These are phyloP conservation scores for Rosa chinensis DNA, from an alignment of 306 rosid species.

Conservation along the genomic window DNA sequence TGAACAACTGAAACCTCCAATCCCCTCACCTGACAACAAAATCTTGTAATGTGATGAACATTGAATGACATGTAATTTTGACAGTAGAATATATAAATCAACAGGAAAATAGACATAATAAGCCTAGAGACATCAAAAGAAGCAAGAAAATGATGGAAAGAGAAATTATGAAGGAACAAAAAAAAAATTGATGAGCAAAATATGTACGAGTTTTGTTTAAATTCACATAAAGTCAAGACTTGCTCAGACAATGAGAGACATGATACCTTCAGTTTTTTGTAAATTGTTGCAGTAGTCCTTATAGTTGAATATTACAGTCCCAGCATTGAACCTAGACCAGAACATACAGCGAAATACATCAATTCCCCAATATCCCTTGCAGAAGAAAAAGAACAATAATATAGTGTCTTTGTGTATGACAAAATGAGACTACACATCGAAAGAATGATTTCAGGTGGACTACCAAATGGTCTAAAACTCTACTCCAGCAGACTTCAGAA, in stretches of 20 bases:
- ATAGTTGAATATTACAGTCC: conserved; percentile 90
- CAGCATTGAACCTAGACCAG: conserved; percentile 60
- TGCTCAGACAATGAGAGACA: conserved; percentile 16
- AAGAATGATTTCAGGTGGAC: not conserved
- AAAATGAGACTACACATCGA: not conserved
- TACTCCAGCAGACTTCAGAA: not conserved
- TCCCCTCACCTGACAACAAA: not conserved
- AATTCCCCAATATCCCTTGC: conserved; percentile 11
- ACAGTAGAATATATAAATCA: not conserved
- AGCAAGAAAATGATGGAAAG: not conserved
- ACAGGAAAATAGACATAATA: not conserved
- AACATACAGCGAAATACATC: conserved; percentile 21
- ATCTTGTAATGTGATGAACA: not conserved
- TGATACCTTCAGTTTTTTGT: conserved; percentile 88
- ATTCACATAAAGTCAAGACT: not conserved
- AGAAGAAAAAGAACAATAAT: not conserved
- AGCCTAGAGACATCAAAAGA: not conserved
- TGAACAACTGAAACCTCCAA: not conserved
- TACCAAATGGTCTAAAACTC: not conserved
- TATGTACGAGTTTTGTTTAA: not conserved
- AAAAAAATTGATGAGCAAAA: not conserved
- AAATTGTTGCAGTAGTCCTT: conserved; percentile 68
- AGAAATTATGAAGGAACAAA: not conserved
- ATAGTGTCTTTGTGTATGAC: not conserved
- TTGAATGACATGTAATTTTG: not conserved